Percentiles rank a stretch among this genome's conserved stretches.
Evolutionary conservation across 2,329 filamentous ascomycete genomes (phyloP).

Genomic region (Hypoxylon rubiginosum): DNA sequence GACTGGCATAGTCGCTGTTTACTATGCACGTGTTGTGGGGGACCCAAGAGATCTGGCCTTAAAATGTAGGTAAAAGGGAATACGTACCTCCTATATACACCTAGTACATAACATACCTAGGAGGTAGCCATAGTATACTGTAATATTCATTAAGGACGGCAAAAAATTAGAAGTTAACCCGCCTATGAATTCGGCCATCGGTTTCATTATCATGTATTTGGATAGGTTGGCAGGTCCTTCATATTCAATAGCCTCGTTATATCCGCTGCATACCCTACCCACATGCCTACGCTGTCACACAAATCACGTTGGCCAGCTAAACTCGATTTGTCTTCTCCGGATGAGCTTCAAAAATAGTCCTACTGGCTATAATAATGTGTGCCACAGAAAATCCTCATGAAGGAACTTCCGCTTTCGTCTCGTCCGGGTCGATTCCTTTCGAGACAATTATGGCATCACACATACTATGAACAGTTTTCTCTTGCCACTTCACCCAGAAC

Average conservation of each 20-base stretch:
- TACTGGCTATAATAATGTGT: background rate
- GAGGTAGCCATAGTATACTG: background rate
- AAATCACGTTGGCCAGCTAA: conserved; percentile 6
- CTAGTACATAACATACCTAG: conserved; percentile 4
- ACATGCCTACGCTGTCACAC: conserved; percentile 16
- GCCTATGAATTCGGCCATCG: conserved; percentile 22
- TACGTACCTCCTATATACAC: background rate
- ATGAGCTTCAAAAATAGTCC: conserved; percentile 21
- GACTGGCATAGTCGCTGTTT: conserved; percentile 20
- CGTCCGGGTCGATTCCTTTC: conserved; percentile 37
- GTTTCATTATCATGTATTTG: conserved; percentile 7
- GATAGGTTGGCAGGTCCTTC: background rate
- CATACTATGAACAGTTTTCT: conserved; percentile 9
- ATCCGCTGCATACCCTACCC: conserved; percentile 26
- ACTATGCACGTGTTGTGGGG: conserved; percentile 36
- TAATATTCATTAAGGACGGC: background rate
- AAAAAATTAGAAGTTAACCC: conserved; percentile 1
- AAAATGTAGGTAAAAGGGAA: background rate
- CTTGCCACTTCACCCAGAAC: conserved; percentile 8
- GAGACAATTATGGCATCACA: conserved; percentile 30
- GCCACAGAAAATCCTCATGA: conserved; percentile 21
- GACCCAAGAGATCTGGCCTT: conserved; percentile 35
- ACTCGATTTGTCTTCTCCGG: conserved; percentile 20
- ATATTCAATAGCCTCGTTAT: conserved; percentile 29
- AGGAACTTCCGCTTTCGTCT: conserved; percentile 34